Percentiles rank a stretch among this genome's conserved stretches.
phyloP scores from a whole-genome alignment of 208 protist genomes.

The Acanthamoeba lenticulata region DNA sequence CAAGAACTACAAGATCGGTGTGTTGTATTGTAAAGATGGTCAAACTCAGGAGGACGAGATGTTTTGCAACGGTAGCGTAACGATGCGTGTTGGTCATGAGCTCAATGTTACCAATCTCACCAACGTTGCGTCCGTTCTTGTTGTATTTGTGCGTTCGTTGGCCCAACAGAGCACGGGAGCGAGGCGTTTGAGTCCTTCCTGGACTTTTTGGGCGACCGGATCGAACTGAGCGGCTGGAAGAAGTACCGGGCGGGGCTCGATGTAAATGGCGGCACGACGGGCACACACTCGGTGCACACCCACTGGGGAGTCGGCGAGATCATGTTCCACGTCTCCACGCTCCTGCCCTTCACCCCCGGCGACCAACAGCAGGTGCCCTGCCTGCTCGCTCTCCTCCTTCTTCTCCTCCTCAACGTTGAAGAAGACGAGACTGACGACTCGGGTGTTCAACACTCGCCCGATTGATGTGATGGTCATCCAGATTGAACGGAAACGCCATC shows the following conservation, averaged over 20 bases:
- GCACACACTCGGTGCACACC: conserved; percentile 59
- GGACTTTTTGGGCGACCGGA: conserved; percentile 69
- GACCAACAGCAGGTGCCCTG: conserved; percentile 65
- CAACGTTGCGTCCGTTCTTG: not conserved
- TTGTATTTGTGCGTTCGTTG: not conserved
- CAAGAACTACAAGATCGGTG: conserved; percentile 65
- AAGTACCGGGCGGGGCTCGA: conserved; percentile 74
- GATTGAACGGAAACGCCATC: conserved; percentile 29
- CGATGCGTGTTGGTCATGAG: not conserved
- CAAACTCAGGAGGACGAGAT: conserved; percentile 69
- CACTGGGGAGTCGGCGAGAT: conserved; percentile 9
- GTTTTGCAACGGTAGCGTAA: conserved; percentile 51
- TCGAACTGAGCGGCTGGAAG: conserved; percentile 66
- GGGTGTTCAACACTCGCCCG: not conserved
- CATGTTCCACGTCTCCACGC: conserved; percentile 63
- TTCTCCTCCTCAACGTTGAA: not conserved
- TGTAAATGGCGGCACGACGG: conserved; percentile 58
- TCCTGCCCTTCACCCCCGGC: conserved; percentile 67
- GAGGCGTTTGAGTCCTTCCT: conserved; percentile 70
- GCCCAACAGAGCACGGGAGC: conserved; percentile 55
- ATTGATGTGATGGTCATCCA: not conserved
- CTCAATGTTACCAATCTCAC: not conserved
- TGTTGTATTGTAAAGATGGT: conserved; percentile 71
- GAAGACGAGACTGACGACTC: not conserved
- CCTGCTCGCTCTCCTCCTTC: not conserved